Conservation (phyloP, 1,284 basidiomycete species). For the Ceraceosorus guamensis region DNA sequence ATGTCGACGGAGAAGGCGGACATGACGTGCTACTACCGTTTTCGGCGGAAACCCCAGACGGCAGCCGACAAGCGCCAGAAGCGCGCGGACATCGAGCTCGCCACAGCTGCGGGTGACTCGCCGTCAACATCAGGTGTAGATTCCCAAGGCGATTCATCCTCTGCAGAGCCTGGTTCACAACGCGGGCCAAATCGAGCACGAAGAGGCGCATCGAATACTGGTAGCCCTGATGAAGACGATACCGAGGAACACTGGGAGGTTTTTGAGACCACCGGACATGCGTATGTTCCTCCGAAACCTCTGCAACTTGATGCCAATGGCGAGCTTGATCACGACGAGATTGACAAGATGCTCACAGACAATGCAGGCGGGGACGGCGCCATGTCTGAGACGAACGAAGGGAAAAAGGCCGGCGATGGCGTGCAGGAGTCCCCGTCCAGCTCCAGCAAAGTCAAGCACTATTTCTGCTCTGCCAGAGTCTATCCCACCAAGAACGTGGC, state of each 20-base stretch:
- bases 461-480: conserved; percentile 36
- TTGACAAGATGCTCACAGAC: no score
- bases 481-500: conserved; percentile 39
- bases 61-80: conserved; percentile 17
- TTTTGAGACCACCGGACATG: conserved; percentile 37
- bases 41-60: conserved; percentile 28
- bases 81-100: conserved; percentile 12
- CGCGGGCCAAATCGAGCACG: conserved; percentile 6
- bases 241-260: conserved; percentile 22
- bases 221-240: conserved; percentile 8
- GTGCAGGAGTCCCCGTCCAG: neutral
- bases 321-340: conserved; percentile 1
- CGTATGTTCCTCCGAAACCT: conserved; percentile 21
- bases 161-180: neutral
- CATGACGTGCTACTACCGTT: conserved; percentile 35
- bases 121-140: conserved; percentile 4
- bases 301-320: conserved; percentile 2
- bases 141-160: conserved; percentile 10
- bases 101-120: conserved; percentile 13
- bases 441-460: conserved; percentile 20
- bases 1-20: conserved; percentile 22
- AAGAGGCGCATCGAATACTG: conserved; percentile 10
- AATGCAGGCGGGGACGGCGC: neutral
- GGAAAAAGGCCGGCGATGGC: neutral
- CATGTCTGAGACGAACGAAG: neutral